Conservation (phyloP, 192 early-diverging fungal genomes). For the Entomortierella parvispora region DNA sequence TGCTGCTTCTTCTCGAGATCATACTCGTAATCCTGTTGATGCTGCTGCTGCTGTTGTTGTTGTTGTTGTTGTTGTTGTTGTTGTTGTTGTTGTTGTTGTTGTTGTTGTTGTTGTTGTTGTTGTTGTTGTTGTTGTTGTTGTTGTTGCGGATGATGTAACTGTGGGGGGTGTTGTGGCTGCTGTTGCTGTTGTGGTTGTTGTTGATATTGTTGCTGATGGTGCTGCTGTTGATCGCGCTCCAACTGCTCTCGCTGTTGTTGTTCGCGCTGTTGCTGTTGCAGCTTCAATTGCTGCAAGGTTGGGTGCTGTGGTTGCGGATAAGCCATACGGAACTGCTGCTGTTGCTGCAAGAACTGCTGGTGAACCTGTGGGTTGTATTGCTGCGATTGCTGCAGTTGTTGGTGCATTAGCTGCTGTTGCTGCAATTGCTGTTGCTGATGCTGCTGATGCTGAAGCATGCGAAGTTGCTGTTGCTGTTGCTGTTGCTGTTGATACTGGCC, state of each 20-base stretch:
- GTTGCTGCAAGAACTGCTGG: slow-evolving; percentile 26
- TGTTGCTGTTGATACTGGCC: slow-evolving; percentile 13
- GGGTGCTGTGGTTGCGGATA: too few relatives aligned
- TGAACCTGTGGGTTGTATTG: slow-evolving; percentile 27
- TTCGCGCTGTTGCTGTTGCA: neutral
- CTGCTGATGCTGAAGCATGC: too few relatives aligned
- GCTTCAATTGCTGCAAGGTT: slow-evolving; percentile 2
- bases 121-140: slow-evolving; percentile 44
- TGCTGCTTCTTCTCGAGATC: slow-evolving; percentile 7
- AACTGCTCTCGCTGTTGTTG: slow-evolving; percentile 11
- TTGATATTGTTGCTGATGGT: slow-evolving; percentile 9
- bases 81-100: neutral
- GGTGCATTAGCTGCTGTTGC: slow-evolving; percentile 13
- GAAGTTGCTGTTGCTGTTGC: neutral
- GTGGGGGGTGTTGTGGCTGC: slow-evolving; percentile 22
- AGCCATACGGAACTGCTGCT: too few relatives aligned
- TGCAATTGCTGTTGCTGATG: slow-evolving; percentile 1
- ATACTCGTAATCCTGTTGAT: neutral
- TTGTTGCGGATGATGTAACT: slow-evolving; percentile 22
- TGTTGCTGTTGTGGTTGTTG: slow-evolving; percentile 7
- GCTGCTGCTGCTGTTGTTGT: slow-evolving; percentile 8
- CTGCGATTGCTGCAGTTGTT: slow-evolving; percentile 5
- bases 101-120: slow-evolving; percentile 21
- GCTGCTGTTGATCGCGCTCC: slow-evolving; percentile 8
- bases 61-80: neutral